Evolutionary conservation across 2,329 filamentous ascomycete genomes (phyloP).

Genomic region (Xylaria sp.): DNA sequence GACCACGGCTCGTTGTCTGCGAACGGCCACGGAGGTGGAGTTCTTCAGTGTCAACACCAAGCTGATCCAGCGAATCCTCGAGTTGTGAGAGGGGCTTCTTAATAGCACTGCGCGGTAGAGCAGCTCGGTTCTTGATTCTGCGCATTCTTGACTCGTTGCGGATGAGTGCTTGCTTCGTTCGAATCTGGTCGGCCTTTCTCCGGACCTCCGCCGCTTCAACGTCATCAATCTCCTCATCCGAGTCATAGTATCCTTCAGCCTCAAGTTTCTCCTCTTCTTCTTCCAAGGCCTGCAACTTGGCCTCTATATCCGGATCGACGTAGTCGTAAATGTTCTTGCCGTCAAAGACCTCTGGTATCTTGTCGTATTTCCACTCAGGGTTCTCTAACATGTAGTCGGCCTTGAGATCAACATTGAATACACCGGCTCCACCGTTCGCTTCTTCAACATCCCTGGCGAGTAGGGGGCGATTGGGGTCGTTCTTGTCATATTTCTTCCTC

Average conservation of each 20-base stretch:
- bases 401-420: constrained; percentile 93
- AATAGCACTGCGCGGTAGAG: constrained; percentile 85
- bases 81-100: constrained; percentile 88
- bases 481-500: constrained; percentile 89
- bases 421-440: constrained; percentile 93
- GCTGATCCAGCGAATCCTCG: constrained; percentile 83
- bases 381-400: constrained; percentile 89
- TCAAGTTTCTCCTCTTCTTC: constrained; percentile 95
- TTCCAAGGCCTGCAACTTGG: constrained; percentile 89
- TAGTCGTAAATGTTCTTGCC: constrained; percentile 99
- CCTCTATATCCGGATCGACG: constrained; percentile 95
- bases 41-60: constrained; percentile 84
- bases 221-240: constrained; percentile 83
- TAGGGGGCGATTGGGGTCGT: constrained; percentile 83
- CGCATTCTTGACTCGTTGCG: constrained; percentile 95
- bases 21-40: constrained; percentile 78
- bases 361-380: constrained; percentile 95
- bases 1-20: constrained; percentile 75
- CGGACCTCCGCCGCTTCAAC: constrained; percentile 87
- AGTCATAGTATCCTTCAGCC: constrained; percentile 93
- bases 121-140: constrained; percentile 97
- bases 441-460: constrained; percentile 89
- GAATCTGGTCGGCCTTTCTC: constrained; percentile 93
- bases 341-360: constrained; percentile 91
- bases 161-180: constrained; percentile 92